Evolutionary conservation across 495 filamentous ascomycete genomes (phyloP).

Genomic region (Penicillium riverlandense): DNA sequence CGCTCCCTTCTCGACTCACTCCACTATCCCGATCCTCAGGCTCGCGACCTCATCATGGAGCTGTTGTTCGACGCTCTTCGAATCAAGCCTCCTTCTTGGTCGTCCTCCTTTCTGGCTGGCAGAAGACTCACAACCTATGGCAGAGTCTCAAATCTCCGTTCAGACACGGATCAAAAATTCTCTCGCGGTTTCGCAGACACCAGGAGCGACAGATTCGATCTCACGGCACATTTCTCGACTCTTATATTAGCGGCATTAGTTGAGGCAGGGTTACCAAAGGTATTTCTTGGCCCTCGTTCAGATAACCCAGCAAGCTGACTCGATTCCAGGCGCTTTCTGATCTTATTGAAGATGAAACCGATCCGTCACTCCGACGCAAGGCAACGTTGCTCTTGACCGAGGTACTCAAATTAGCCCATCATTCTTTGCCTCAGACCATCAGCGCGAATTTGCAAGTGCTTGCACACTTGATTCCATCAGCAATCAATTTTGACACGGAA

Average conservation of each 20-base stretch:
- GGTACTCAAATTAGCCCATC: slow-evolving; percentile 79
- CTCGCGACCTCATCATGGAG: slow-evolving; percentile 69
- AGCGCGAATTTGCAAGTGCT: slow-evolving; percentile 78
- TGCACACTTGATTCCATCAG: slow-evolving; percentile 70
- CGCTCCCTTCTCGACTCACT: slow-evolving; percentile 74
- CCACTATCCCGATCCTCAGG: slow-evolving; percentile 59
- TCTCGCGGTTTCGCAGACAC: slow-evolving; percentile 46
- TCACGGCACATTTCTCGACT: slow-evolving; percentile 89
- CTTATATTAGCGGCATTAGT: slow-evolving; percentile 82
- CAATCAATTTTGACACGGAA: slow-evolving; percentile 60
- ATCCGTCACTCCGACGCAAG: slow-evolving; percentile 75
- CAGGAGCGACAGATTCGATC: slow-evolving; percentile 63
- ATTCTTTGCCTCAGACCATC: slow-evolving; percentile 69
- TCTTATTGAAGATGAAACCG: slow-evolving; percentile 63
- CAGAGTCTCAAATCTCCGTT: slow-evolving; percentile 79
- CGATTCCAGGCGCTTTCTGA: slow-evolving; percentile 47
- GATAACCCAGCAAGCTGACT: slow-evolving; percentile 7
- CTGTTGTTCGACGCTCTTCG: slow-evolving; percentile 84
- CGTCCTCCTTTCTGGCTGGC: slow-evolving; percentile 88
- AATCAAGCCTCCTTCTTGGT: slow-evolving; percentile 95
- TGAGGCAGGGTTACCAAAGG: slow-evolving; percentile 69
- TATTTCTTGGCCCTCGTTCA: not conserved
- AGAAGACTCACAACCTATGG: slow-evolving; percentile 90
- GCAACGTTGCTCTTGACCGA: slow-evolving; percentile 86
- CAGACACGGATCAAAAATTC: slow-evolving; percentile 44